A percentile compares a stretch with the other conserved stretches of the same genome.
phyloP scores from a whole-genome alignment of 345 rosid species.

The Rhodamnia argentea region DNA sequence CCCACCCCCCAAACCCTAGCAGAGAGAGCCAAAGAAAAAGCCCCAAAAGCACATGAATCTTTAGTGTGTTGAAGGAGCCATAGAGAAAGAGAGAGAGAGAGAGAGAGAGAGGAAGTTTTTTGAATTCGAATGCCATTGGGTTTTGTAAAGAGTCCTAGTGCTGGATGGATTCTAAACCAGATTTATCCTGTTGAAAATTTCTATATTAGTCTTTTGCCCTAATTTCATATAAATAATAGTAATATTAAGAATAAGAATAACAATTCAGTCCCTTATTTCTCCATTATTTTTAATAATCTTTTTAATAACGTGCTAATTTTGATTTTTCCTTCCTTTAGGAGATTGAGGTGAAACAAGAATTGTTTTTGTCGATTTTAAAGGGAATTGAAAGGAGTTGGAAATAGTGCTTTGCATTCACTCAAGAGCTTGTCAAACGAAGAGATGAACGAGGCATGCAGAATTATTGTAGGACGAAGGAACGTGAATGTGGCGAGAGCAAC shows the following conservation, averaged over 20 bases:
- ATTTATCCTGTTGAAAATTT: not conserved
- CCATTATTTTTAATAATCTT: not conserved
- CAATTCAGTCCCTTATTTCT: not conserved
- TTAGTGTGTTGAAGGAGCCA: not conserved
- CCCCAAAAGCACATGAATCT: not conserved
- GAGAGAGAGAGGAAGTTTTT: not conserved
- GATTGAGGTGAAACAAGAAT: not conserved
- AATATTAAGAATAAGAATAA: too few species aligned
- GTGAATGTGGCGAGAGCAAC: not conserved
- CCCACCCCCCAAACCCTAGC: not conserved
- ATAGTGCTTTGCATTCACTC: not conserved
- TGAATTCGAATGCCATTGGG: not conserved
- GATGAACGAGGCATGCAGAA: not conserved
- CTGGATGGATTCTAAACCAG: too few species aligned
- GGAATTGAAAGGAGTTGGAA: not conserved
- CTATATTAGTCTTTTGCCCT: not conserved
- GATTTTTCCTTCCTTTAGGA: not conserved
- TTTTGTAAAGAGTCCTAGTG: too few species aligned
- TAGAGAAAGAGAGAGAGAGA: too few species aligned
- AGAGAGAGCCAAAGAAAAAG: not conserved
- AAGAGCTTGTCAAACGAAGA: not conserved
- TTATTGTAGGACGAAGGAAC: not conserved
- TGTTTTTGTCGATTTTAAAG: not conserved
- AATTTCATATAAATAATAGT: not conserved
- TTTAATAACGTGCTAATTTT: not conserved